phyloP scores from a whole-genome alignment of 1,284 basidiomycete genomes.

The Cutaneotrichosporon spelunceum region DNA sequence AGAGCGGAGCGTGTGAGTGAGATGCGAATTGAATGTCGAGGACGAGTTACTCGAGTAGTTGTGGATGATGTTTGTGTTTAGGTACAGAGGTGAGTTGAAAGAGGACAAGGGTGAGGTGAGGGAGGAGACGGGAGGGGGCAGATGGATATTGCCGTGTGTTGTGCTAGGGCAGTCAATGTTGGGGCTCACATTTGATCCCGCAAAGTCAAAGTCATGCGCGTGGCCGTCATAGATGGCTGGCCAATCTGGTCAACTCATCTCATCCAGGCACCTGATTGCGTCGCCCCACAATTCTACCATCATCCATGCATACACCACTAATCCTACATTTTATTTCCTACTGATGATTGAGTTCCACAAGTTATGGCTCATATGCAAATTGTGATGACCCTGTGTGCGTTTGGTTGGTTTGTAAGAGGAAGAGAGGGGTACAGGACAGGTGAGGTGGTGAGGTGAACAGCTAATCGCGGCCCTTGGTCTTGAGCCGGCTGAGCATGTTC shows the following conservation, averaged over 20 bases:
- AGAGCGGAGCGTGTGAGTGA: not conserved
- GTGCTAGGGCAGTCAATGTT: constrained; percentile 1
- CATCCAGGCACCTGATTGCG: not conserved
- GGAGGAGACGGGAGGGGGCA: not conserved
- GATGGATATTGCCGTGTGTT: not conserved
- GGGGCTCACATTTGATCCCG: constrained; percentile 11
- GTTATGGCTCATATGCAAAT: constrained; percentile 8
- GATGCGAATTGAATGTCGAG: not conserved
- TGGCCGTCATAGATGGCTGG: not conserved
- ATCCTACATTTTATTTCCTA: constrained; percentile 9
- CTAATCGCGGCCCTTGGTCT: constrained; percentile 23
- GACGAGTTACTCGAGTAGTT: not conserved
- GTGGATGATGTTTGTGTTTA: not conserved
- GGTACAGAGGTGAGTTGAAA: not conserved
- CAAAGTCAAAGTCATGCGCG: constrained; percentile 15
- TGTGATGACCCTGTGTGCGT: not conserved
- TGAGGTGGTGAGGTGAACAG: not conserved
- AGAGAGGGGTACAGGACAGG: not conserved
- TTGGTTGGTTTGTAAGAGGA: constrained; percentile 6
- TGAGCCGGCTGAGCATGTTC: constrained; percentile 50
- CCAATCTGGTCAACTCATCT: too few species aligned
- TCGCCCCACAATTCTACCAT: not conserved
- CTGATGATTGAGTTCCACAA: constrained; percentile 3
- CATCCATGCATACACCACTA: constrained; percentile 6
- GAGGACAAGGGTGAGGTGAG: not conserved